Percentiles rank a stretch among this genome's conserved stretches.
Conservation (phyloP, 2,329 filamentous ascomycete genomes). For the Phialemonium atrogriseum region DNA sequence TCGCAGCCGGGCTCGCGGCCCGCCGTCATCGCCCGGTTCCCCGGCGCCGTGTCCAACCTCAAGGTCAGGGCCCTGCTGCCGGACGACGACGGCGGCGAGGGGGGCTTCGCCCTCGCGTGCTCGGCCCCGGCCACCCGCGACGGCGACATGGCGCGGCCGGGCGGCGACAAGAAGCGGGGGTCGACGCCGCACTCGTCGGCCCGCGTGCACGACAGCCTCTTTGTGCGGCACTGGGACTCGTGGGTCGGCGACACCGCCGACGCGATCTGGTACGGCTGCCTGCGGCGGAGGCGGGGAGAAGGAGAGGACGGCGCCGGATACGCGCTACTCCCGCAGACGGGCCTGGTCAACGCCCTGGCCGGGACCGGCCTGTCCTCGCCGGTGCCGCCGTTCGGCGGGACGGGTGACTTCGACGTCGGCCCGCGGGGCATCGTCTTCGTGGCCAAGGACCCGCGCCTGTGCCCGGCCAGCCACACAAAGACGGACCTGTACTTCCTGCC, state of each 20-base stretch:
- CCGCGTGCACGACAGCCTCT: slow-evolving; percentile 65
- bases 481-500: slow-evolving; percentile 71
- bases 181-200: slow-evolving; percentile 55
- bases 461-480: slow-evolving; percentile 69
- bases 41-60: slow-evolving; percentile 48
- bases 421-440: slow-evolving; percentile 61
- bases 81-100: slow-evolving; percentile 28
- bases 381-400: slow-evolving; percentile 69
- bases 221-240: slow-evolving; percentile 77
- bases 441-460: slow-evolving; percentile 60
- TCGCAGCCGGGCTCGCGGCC: slow-evolving; percentile 24
- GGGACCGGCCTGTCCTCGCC: slow-evolving; percentile 55
- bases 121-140: slow-evolving; percentile 59
- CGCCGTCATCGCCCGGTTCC: slow-evolving; percentile 38
- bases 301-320: slow-evolving; percentile 27
- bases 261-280: slow-evolving; percentile 63
- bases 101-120: slow-evolving; percentile 45
- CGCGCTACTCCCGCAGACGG: slow-evolving; percentile 27
- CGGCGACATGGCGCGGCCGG: slow-evolving; percentile 61
- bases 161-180: slow-evolving; percentile 50
- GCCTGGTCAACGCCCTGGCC: slow-evolving; percentile 56
- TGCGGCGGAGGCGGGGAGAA: slow-evolving; percentile 34
- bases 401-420: slow-evolving; percentile 72
- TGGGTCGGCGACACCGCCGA: slow-evolving; percentile 62
- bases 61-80: slow-evolving; percentile 47